A percentile compares a stretch with the other conserved stretches of the same genome.
These are phyloP conservation scores for Colletotrichum musicola DNA, from an alignment of 2,329 filamentous ascomycete species.

Conservation along the genomic window DNA sequence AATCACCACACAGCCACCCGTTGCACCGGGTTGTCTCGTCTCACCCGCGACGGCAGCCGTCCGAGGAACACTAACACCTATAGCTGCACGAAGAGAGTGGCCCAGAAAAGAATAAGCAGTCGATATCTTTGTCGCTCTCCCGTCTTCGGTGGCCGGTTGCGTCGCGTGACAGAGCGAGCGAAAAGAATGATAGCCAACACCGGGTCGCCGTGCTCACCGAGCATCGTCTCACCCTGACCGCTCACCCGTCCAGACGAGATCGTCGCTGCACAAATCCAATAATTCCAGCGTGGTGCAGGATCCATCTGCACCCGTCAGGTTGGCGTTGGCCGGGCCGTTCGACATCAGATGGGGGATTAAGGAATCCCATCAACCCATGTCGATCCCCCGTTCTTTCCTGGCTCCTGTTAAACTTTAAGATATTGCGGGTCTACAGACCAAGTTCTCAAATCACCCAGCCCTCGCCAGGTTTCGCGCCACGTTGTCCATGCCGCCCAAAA, in stretches of 20 bases:
- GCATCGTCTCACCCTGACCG: slow-evolving; percentile 25
- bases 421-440: slow-evolving; percentile 36
- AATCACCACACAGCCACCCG: slow-evolving; percentile 9
- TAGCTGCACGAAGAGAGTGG: not conserved
- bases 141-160: slow-evolving; percentile 6
- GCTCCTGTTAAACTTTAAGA: slow-evolving; percentile 30
- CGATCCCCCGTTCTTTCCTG: slow-evolving; percentile 28
- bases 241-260: not conserved
- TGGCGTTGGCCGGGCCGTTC: slow-evolving; percentile 20
- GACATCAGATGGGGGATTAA: slow-evolving; percentile 32
- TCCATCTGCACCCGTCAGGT: slow-evolving; percentile 13
- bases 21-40: not conserved
- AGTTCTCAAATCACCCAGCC: slow-evolving; percentile 19
- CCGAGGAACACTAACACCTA: not conserved
- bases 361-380: slow-evolving; percentile 39
- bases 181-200: too few relatives aligned
- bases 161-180: slow-evolving; percentile 5
- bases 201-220: slow-evolving; percentile 11
- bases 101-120: not conserved
- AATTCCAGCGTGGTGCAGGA: slow-evolving; percentile 23
- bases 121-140: not conserved
- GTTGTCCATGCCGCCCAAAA: not conserved
- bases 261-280: slow-evolving; percentile 30
- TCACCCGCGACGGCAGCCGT: not conserved
- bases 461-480: not conserved